Evolutionary conservation across 495 filamentous ascomycete species (phyloP), one percentile per base, ranked within the genome.

Genomic region (Aspergillus conjunctus): DNA sequence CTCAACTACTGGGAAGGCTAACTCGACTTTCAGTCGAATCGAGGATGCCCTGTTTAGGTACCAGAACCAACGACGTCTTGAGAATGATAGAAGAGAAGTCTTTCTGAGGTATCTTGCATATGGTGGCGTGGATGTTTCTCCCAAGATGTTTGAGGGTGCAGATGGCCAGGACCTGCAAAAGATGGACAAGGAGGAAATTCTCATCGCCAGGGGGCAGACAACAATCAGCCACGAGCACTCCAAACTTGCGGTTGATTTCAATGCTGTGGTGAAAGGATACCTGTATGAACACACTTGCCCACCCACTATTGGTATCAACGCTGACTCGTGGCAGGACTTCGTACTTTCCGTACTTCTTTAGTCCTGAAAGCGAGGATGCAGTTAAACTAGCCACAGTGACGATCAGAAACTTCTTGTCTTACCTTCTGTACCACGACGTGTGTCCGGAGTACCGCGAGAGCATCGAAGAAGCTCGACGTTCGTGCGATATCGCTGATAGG

Each of bases 381-480:
- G 69, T 91, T 57, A 78, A 82, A 51, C 58, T 79, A 17, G 79
- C 76, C 12, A 81, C 83, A 14, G 75, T 78, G 15, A 84, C 94
- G 5, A 78, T 97, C 49, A 83, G 82, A 52, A 96, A 94, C 72
- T 97, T 97, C 71, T 83, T 96, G 58, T 92, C 91, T 63, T 98
- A 97, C 65, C 79, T 97, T 9, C 77, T 92, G 12, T 82, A 83
- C 57, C 93, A 97, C 66, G 80, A 89, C 37, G 94, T 96, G 14
- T 95, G 91, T 62, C 88, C 89, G 4, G 94, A 98, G 64, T 87
- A 92, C 69, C 75, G 66, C 0, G 77, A 80, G 0, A 82, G 90
- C 61, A 80, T 98, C 52, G 71, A 83, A 30, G 79, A 77, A 3
- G 93, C 92, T 2, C 79, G 87, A 21, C 69, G 65, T 3, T 69